Evolutionary conservation across 495 filamentous ascomycete genomes (phyloP), one percentile per base, ranked within the genome.

Genomic region (Aspergillus coremiiformis): DNA sequence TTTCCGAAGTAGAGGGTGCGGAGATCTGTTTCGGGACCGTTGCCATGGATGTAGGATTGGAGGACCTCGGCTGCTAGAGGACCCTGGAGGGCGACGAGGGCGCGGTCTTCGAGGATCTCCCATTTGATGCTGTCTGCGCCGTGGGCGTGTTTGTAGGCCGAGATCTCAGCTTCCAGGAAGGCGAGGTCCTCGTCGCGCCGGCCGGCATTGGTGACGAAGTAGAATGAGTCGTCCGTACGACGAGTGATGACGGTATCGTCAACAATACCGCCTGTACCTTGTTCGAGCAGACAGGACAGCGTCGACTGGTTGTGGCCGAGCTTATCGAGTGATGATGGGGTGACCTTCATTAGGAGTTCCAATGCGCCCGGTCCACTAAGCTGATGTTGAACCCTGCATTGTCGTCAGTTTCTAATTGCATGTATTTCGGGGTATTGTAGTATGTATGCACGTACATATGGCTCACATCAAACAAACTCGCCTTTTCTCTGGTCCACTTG

Each of bases 121-220:
- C 84, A 86, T n/a, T 79, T 78, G 24, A 89, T 74, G 49, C 79
- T 71, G 3, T 68, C 64, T 15, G 70, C 63, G 11, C 71, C 68
- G 47, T 78, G 67, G 29, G 69, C 61, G 21, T 65, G 64, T 53
- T 77, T 65, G 69, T 76, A 79, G 24, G 68, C 66, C 11, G 73
- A 68, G 33, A 96, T 76, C 57, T 92, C 80, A 39, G 76, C 62
- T 7, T 58, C 61, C 5, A 98, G 68, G 67, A 90, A 97, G 5
- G 69, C 78, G 39, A 87, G 66, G 67, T 97, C 94, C 66, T 96
- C 95, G 15, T 86, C 82, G 37, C 88, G 77, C 65, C 91, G 94
- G 19, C 78, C 93, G n/a, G 93, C 93, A 67, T 98, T 98, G 24
- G 91, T 96, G 44, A 98, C 93, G 32, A 96, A 77, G 69, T 96